Conservation (phyloP, 257 asterid species). For the Ajuga chamaepitys region DNA sequence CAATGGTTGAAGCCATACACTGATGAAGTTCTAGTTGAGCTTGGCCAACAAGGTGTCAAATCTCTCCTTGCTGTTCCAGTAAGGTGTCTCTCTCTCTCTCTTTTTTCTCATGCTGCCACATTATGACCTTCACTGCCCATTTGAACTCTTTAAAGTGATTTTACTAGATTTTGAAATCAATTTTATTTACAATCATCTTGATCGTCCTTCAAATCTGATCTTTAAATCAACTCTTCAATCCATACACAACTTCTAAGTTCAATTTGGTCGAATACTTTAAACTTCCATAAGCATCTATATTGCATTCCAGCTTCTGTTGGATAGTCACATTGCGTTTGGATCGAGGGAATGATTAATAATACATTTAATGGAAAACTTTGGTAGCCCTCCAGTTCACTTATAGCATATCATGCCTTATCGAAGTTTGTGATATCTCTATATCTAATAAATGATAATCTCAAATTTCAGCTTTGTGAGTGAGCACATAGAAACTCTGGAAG, state of each 20-base stretch:
- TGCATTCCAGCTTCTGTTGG: no score
- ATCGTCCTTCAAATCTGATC: no score
- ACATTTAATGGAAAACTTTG: neutral
- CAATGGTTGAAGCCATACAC: constrained; percentile 98
- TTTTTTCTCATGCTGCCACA: no score
- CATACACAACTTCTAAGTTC: neutral
- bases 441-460: neutral
- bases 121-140: no score
- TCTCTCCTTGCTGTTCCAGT: constrained; percentile 90
- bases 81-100: constrained; percentile 38
- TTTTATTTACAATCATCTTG: no score
- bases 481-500: constrained; percentile 98
- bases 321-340: no score
- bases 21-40: constrained; percentile 92
- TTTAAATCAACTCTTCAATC: neutral
- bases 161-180: no score
- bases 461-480: constrained; percentile 88
- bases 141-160: no score
- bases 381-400: neutral
- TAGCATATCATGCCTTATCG: neutral
- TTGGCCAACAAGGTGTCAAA: constrained; percentile 81
- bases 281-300: neutral
- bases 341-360: no score
- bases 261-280: neutral
- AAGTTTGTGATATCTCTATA: neutral